Evolutionary conservation across 2,329 filamentous ascomycete genomes (phyloP).

Genomic region (Penicillium sclerotigenum): DNA sequence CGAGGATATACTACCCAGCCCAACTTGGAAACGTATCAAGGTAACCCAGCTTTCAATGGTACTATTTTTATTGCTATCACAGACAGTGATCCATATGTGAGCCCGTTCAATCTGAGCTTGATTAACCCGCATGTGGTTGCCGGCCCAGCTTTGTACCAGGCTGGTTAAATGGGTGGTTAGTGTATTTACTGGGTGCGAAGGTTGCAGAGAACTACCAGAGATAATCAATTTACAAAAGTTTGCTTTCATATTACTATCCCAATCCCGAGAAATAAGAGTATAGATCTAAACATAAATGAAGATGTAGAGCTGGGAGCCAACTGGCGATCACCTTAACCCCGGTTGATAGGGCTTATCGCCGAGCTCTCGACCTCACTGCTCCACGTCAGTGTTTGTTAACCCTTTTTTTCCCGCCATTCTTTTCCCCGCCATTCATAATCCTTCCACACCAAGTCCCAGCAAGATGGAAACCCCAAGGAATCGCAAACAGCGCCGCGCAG

Average conservation of each 20-base stretch:
- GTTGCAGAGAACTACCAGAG: background rate
- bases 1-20: slow-evolving; percentile 70
- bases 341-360: slow-evolving; percentile 7
- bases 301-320: background rate
- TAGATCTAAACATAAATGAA: background rate
- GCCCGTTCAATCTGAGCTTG: slow-evolving; percentile 71
- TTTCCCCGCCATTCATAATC: background rate
- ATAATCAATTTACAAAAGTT: background rate
- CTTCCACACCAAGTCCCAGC: background rate
- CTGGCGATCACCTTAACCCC: background rate
- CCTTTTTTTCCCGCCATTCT: background rate
- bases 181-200: background rate
- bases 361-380: slow-evolving; percentile 6
- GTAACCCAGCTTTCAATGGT: slow-evolving; percentile 68
- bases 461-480: slow-evolving; percentile 35
- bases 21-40: slow-evolving; percentile 62
- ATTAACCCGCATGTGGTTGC: slow-evolving; percentile 76
- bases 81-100: slow-evolving; percentile 64
- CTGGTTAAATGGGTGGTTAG: slow-evolving; percentile 55
- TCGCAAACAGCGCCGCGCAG: slow-evolving; percentile 42
- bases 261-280: background rate
- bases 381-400: slow-evolving; percentile 9
- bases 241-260: background rate
- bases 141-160: slow-evolving; percentile 68
- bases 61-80: slow-evolving; percentile 79